These are phyloP conservation scores for Microcyclosporella mali DNA, from an alignment of 2,329 filamentous ascomycete species.

Conservation along the genomic window DNA sequence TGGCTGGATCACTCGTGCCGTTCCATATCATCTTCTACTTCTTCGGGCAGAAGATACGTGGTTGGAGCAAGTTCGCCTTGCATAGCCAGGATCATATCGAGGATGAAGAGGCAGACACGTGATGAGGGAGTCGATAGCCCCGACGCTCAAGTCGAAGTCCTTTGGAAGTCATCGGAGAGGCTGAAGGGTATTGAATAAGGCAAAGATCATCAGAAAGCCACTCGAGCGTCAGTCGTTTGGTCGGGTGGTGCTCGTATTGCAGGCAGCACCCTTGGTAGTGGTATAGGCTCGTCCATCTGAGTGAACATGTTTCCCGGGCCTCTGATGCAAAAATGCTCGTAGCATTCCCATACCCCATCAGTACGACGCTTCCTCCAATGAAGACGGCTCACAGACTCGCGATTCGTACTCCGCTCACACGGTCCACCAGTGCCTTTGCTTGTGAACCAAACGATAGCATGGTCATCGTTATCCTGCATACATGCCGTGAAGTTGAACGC, in stretches of 20 bases:
- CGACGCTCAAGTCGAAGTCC: no score
- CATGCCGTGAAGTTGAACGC: background rate
- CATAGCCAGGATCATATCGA: background rate
- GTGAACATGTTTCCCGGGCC: slow-evolving; percentile 2
- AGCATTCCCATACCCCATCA: slow-evolving; percentile 3
- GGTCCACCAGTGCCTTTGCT: background rate
- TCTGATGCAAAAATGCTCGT: slow-evolving; percentile 1
- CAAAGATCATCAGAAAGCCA: no score
- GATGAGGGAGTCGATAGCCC: no score
- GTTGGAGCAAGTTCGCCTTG: slow-evolving; percentile 11
- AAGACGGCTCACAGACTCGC: slow-evolving; percentile 1
- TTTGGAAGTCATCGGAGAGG: no score
- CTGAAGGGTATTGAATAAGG: no score
- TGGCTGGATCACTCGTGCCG: slow-evolving; percentile 6
- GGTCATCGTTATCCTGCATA: background rate
- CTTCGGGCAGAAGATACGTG: slow-evolving; percentile 9
- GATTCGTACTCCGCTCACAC: background rate
- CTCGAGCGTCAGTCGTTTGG: no score
- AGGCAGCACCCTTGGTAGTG: no score
- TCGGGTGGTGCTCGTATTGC: no score
- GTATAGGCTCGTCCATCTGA: background rate
- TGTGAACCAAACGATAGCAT: slow-evolving; percentile 5
- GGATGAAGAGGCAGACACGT: background rate
- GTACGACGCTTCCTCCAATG: slow-evolving; percentile 2
- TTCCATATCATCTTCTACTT: slow-evolving; percentile 14